phyloP scores from a whole-genome alignment of 2,329 filamentous ascomycete genomes.

The Alternaria postmessia region DNA sequence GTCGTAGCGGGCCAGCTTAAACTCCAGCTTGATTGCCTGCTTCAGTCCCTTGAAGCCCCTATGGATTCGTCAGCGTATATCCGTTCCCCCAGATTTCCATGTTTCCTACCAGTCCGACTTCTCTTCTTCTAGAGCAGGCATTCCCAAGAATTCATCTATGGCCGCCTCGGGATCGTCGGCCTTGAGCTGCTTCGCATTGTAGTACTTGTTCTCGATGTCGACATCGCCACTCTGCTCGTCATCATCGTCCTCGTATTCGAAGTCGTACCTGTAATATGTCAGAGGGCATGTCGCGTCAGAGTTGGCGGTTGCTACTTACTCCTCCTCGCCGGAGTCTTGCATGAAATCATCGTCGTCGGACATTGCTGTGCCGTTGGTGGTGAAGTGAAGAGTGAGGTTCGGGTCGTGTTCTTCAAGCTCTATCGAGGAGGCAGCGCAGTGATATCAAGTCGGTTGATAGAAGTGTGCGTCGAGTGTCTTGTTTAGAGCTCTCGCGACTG shows the following conservation, averaged over 20 bases:
- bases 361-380: conserved; percentile 61
- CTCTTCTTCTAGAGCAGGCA: conserved; percentile 83
- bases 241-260: conserved; percentile 95
- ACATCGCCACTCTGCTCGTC: conserved; percentile 88
- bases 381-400: background rate
- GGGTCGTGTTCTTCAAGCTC: background rate
- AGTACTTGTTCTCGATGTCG: conserved; percentile 99
- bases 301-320: conserved; percentile 61
- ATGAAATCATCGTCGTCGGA: conserved; percentile 91
- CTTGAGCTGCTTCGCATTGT: conserved; percentile 98
- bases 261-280: conserved; percentile 75
- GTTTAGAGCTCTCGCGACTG: conserved; percentile 17
- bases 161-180: conserved; percentile 84
- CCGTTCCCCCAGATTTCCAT: conserved; percentile 1
- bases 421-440: background rate
- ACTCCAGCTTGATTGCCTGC: conserved; percentile 97
- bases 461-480: background rate
- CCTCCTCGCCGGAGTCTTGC: conserved; percentile 88
- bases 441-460: background rate
- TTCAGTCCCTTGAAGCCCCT: conserved; percentile 96
- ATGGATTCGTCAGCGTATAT: conserved; percentile 23
- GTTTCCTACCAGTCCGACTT: conserved; percentile 84
- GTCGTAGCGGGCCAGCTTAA: conserved; percentile 87
- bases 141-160: conserved; percentile 88
- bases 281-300: conserved; percentile 8